Evolutionary conservation across 23 red algal genomes (phyloP), one percentile per base, ranked within the genome.

Genomic region (Agarophyton chilense): DNA sequence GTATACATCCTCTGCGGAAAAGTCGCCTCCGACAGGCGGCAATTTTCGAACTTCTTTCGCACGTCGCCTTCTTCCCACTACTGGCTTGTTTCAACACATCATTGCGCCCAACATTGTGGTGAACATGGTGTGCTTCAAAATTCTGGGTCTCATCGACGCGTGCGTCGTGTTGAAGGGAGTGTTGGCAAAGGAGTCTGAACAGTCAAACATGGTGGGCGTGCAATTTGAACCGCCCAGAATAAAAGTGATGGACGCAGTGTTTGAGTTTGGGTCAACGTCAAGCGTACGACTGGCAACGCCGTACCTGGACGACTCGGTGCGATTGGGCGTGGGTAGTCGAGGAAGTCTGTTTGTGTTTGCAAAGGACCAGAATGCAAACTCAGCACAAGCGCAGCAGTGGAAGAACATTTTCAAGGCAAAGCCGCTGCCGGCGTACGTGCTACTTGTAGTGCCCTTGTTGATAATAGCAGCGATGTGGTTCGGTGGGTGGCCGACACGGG

Each of bases 91-190:
- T 21, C 72, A 90, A 72, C 70, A 90, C 41, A n/a, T 90, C n/a
- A 31, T 90, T 12, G 22, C 67, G 32, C 86, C 86, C 14, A 26
- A 77, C 56, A 35, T 64, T 0, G 55, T 77, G 21, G 58, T 90
- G 41, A 90, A 90, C 86, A 10, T 90, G 72, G 72, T 90, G 34
- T 78, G 72, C 18, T 90, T 90, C 54, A 68, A 72, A 6, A n/a
- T 79, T 16, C 72, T 90, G 34, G 72, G 53, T 4, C 0, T 79
- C 16, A 6, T 90, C 1, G 26, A 0, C 29, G 73, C 25, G 0
- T 64, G 57, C 71, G 73, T 90, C 14, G 51, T 36, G 26, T 55
- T 90, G 29, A 45, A 38, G 14, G 86, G 86, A 4, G 33, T 17
- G 24, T 4, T 90, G 10, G 3, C 50, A 22, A 41, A 17, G 11